Base-by-base conservation (phyloP, 139 green algal species). In the Ostreobium quekettii region DNA sequence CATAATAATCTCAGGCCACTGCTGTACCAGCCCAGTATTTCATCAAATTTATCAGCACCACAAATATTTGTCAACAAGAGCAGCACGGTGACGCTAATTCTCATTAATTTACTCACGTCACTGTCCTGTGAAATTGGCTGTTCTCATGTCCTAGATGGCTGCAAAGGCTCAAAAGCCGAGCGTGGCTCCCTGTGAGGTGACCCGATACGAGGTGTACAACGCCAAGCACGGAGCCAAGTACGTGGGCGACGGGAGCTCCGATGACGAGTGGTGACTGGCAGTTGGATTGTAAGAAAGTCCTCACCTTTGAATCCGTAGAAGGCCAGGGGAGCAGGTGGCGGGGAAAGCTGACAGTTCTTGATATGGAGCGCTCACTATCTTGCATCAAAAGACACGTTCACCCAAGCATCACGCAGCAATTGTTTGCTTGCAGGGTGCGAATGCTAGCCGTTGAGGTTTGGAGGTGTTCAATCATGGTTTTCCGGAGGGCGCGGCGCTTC, bases 161-260 rank as follows among this genome's bases (percentile, higher is more conserved):
- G 67, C 78, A 0, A 71, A 75, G 26, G 85, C 82, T 77, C 70
- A 64, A 47, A 74, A 76, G 66, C 73, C 83, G 2, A 81, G 68
- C 4, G 90, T 96, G 38, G 76, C 85, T 36, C 70, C 79, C 0
- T 64, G 57, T 1, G 90, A 97, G 61, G 74, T 96, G 2, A 62
- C 74, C 63, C 87, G 89, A 15, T 95, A 96, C 71, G 76, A 88
- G 37, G 64, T 79, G 37, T 97, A 96, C 71, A 87, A 97, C 62
- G 63, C 71, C 6, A 82, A 79, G 47, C 90, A 96, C 62, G 91
- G 91, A 0, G 89, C 91, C n/a, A 89, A 82, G 64, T 85, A 86
- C 39, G 49, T 76, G 6, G 67, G 71, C 26, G 62, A 53, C 5
- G 15, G 11, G 53, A 32, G n/a, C 30, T 47, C 42, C 3, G n/a